Base-by-base conservation (phyloP, 2,329 filamentous ascomycete species). In the Fusarium coffeatum region DNA sequence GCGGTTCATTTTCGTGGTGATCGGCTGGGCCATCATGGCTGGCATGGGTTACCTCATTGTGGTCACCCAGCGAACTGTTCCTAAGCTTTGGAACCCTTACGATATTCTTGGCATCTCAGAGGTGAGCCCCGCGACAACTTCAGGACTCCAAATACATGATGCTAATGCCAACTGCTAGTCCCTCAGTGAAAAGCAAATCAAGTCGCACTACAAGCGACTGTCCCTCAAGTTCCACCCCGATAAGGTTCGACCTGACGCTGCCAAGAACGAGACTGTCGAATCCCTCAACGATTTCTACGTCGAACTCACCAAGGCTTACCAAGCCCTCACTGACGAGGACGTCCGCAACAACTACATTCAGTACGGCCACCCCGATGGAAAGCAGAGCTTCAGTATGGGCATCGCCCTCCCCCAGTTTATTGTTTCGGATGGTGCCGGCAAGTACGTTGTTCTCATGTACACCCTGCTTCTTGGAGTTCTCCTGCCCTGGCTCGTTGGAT, bases 311-410 rank as follows among this genome's bases (percentile, higher is more conserved):
- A 99, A 99, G 84, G 96, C 96, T 9, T 99, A 98, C 87, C 97
- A 99, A 82, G 92, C 96, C 6, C 88, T 99, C 50, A 99, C 97
- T 7, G 96, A 99, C 78, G 97, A 99, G 82, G 96, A 98, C 43
- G 88, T 98, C 66, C 92, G 96, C 77, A 97, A 97, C 83, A 99
- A 99, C 84, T 99, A 93, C 81, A 90, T 97, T 55, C 92, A 97
- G 80, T 99, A 92, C 76, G 96, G 96, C 59, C 94, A 99, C 80
- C 96, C 96, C 9, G 96, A 99, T 79, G 96, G 96, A 78, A 98
- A 98, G 86, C 96, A 99, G 83, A 95, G 94, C 79, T 96, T 94
- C 82, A 98, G 94, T 82, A 98, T 99, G 77, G 95, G 96, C 70
- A 99, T 99, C 72, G 96, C 95, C 47, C 87, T 99, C 47, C 96